Conservation (phyloP, 129 eudicot genomes). For the Deinandra increscens region DNA sequence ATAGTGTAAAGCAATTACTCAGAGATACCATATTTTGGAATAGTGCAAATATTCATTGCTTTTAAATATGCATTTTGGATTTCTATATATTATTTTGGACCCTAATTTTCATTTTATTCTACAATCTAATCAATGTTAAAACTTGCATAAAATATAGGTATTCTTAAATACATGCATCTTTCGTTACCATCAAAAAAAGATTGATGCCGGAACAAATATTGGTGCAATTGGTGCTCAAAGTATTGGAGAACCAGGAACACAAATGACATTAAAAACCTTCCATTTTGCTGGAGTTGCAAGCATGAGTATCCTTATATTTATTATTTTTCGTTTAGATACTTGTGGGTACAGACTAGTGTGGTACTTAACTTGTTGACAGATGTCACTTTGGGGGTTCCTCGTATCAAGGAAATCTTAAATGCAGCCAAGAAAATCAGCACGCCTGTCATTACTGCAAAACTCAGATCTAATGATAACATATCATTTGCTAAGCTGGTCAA, state of each 20-base stretch:
- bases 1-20: neutral
- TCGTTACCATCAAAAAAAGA: slow-evolving; percentile 66
- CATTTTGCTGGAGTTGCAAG: slow-evolving; percentile 99
- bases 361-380: slow-evolving; percentile 55
- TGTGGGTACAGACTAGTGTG: slow-evolving; percentile 14
- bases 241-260: slow-evolving; percentile 99
- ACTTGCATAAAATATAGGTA: slow-evolving; percentile 46
- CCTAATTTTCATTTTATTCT: neutral
- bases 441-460: slow-evolving; percentile 74
- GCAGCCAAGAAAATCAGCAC: slow-evolving; percentile 89
- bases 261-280: slow-evolving; percentile 94
- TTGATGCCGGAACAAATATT: slow-evolving; percentile 88
- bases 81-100: neutral
- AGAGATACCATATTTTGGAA: too few relatives aligned
- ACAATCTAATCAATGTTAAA: neutral
- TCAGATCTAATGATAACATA: slow-evolving; percentile 41
- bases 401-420: slow-evolving; percentile 88
- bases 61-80: too few relatives aligned
- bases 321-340: neutral
- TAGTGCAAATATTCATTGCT: too few relatives aligned
- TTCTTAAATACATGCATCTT: slow-evolving; percentile 70
- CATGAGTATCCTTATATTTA: slow-evolving; percentile 87
- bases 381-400: slow-evolving; percentile 99
- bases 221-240: slow-evolving; percentile 99
- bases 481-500: slow-evolving; percentile 54